These are phyloP conservation scores for Leonotis leonurus DNA, from an alignment of 257 asterid genomes.

Conservation along the genomic window DNA sequence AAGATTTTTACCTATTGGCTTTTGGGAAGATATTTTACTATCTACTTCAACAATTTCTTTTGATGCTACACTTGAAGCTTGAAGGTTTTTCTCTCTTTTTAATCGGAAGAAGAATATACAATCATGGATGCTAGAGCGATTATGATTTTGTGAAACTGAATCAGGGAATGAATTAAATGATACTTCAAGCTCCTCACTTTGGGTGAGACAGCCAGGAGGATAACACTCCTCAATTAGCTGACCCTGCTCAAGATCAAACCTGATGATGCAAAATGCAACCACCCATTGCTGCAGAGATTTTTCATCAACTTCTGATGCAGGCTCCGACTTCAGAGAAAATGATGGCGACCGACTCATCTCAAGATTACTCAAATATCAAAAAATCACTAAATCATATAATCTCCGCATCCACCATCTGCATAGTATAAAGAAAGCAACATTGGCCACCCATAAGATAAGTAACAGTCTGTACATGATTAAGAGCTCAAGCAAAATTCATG, in stretches of 20 bases:
- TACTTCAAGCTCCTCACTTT: slow-evolving; percentile 88
- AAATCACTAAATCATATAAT: slow-evolving; percentile 28
- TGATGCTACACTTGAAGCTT: slow-evolving; percentile 22
- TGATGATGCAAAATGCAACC: slow-evolving; percentile 74
- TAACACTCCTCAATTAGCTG: slow-evolving; percentile 95
- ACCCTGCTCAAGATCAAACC: slow-evolving; percentile 97
- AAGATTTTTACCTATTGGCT: slow-evolving; percentile 23
- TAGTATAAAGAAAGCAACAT: slow-evolving; percentile 2
- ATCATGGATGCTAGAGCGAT: slow-evolving; percentile 90
- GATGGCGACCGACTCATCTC: slow-evolving; percentile 94
- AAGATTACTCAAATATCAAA: slow-evolving; percentile 21
- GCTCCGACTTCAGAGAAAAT: slow-evolving; percentile 67
- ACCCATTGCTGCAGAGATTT: slow-evolving; percentile 71
- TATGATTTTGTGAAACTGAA: slow-evolving; percentile 90
- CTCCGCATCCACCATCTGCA: slow-evolving; percentile 24
- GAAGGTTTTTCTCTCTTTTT: slow-evolving; percentile 42
- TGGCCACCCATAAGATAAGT: slow-evolving; percentile 11
- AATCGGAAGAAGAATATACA: slow-evolving; percentile 89
- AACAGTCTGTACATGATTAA: neutral
- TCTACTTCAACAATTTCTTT: slow-evolving; percentile 58
- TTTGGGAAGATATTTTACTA: slow-evolving; percentile 22
- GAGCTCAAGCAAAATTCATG: slow-evolving; percentile 8
- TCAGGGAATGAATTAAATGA: slow-evolving; percentile 95
- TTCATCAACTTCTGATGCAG: slow-evolving; percentile 61
- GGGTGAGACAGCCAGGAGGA: slow-evolving; percentile 76